phyloP scores from a whole-genome alignment of 305 asterid species.

The Rubia tinctorum region DNA sequence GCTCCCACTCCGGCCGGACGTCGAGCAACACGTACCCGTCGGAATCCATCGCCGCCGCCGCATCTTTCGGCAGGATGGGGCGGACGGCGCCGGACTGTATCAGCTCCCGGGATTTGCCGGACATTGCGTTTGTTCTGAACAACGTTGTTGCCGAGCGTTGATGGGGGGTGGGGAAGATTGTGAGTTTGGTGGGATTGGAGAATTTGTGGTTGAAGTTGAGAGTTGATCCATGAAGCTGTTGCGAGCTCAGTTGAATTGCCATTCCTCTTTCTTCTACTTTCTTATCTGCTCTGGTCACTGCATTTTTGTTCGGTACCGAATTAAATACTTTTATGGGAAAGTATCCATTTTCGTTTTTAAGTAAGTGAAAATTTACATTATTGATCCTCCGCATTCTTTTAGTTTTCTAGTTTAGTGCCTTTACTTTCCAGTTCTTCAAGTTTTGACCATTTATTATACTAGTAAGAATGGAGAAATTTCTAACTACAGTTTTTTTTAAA shows the following conservation, averaged over 20 bases:
- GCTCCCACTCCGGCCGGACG: constrained; percentile 87
- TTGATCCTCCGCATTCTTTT: not conserved
- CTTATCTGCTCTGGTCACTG: constrained; percentile 1
- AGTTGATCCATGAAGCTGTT: constrained; percentile 50
- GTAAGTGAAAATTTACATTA: not conserved
- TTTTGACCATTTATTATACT: not conserved
- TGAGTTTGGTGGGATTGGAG: constrained; percentile 10
- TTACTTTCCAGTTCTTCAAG: not conserved
- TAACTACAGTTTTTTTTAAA: no score
- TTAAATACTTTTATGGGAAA: not conserved
- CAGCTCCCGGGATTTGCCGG: constrained; percentile 60
- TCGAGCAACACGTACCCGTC: constrained; percentile 75
- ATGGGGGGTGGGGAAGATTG: constrained; percentile 22
- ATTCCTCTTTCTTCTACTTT: not conserved
- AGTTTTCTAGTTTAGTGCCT: not conserved
- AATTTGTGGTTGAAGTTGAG: constrained; percentile 17
- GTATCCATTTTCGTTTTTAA: no score
- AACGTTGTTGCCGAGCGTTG: constrained; percentile 40
- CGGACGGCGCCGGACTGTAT: constrained; percentile 66
- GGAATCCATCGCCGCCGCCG: constrained; percentile 49
- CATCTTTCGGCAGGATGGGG: constrained; percentile 71
- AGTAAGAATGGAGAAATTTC: no score
- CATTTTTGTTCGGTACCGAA: not conserved
- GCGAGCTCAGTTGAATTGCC: constrained; percentile 41
- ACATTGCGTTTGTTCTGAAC: constrained; percentile 32